Conservation (phyloP, 2,329 filamentous ascomycete species). For the Neofusicoccum kwambonambiense region DNA sequence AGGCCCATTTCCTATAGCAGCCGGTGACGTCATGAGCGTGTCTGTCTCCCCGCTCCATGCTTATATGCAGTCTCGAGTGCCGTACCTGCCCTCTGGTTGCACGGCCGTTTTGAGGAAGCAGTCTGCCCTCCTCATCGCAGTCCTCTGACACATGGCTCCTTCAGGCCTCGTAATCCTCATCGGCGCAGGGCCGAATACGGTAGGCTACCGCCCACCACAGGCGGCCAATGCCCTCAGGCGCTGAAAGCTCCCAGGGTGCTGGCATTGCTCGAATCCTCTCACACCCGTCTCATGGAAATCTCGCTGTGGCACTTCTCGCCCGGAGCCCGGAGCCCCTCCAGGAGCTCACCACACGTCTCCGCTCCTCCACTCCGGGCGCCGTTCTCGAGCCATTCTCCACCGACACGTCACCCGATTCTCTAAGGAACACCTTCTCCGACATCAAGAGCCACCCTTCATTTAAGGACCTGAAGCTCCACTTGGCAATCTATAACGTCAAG, state of each 20-base stretch:
- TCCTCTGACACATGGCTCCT: background rate
- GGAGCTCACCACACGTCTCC: constrained; percentile 44
- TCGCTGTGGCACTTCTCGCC: constrained; percentile 56
- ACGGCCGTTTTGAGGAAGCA: no score
- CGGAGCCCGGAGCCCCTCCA: constrained; percentile 48
- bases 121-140: no score
- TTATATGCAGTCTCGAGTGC: background rate
- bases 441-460: constrained; percentile 52
- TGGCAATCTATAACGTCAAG: constrained; percentile 55
- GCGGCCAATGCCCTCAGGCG: background rate
- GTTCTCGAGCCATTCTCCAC: constrained; percentile 54
- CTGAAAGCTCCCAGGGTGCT: constrained; percentile 40
- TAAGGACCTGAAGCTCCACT: constrained; percentile 44
- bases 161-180: constrained; percentile 33
- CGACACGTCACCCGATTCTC: constrained; percentile 48
- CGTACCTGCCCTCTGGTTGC: no score
- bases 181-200: constrained; percentile 34
- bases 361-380: constrained; percentile 41
- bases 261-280: constrained; percentile 58
- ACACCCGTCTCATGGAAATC: constrained; percentile 51
- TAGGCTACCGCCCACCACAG: constrained; percentile 14
- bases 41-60: background rate
- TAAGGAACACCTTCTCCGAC: constrained; percentile 49
- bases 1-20: background rate
- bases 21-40: constrained; percentile 4